Conservation (phyloP, 768 basidiomycete species). For the Phanerochaete carnosa region DNA sequence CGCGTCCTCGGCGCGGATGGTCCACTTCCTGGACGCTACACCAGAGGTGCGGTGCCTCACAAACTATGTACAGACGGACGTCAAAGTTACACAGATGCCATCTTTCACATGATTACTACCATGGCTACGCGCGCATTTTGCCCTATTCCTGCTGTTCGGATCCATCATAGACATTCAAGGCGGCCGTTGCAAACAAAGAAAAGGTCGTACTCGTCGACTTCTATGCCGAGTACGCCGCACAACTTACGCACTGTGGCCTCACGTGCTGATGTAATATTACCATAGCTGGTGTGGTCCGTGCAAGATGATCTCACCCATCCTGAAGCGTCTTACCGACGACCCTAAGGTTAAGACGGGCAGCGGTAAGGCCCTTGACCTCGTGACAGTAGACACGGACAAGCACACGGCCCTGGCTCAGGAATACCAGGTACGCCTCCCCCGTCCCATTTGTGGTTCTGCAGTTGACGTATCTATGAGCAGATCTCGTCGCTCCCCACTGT, state of each 20-base stretch:
- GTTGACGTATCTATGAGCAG: slow-evolving; percentile 32
- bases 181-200: slow-evolving; percentile 35
- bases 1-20: slow-evolving; percentile 34
- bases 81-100: neutral
- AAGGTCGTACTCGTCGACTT: slow-evolving; percentile 73
- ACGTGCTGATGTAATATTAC: neutral
- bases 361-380: slow-evolving; percentile 61
- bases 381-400: slow-evolving; percentile 65
- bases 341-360: slow-evolving; percentile 42
- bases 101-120: neutral
- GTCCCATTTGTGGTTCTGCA: neutral
- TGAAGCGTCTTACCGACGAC: slow-evolving; percentile 55
- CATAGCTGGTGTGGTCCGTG: slow-evolving; percentile 80
- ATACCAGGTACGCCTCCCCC: slow-evolving; percentile 39
- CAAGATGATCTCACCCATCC: slow-evolving; percentile 64
- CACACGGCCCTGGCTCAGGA: slow-evolving; percentile 47
- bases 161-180: slow-evolving; percentile 30
- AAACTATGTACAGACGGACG: neutral
- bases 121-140: neutral
- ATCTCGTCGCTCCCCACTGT: slow-evolving; percentile 78
- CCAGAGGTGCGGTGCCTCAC: slow-evolving; percentile 33
- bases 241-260: neutral
- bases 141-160: neutral
- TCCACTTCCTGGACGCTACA: slow-evolving; percentile 45
- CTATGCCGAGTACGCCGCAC: slow-evolving; percentile 68